These are phyloP conservation scores for Aspergillus sp. DNA, from an alignment of 2,329 filamentous ascomycete genomes.

Conservation along the genomic window DNA sequence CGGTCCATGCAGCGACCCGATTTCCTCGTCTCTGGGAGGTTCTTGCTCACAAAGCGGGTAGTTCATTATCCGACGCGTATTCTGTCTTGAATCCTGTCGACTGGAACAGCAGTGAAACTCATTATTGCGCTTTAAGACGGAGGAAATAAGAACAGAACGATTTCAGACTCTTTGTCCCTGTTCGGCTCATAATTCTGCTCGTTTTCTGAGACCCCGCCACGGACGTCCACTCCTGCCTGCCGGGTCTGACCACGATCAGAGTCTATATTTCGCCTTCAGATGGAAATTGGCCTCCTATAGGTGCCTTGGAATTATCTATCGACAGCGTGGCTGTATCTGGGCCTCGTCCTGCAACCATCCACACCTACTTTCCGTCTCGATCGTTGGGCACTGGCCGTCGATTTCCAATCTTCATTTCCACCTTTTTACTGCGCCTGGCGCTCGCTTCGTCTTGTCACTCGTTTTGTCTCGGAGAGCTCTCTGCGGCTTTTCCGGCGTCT, in stretches of 20 bases:
- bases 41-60: slow-evolving; percentile 45
- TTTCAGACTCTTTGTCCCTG: slow-evolving; percentile 29
- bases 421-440: slow-evolving; percentile 38
- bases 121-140: slow-evolving; percentile 20
- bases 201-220: slow-evolving; percentile 23
- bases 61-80: slow-evolving; percentile 39
- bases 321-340: slow-evolving; percentile 30
- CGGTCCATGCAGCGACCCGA: slow-evolving; percentile 39
- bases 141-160: slow-evolving; percentile 28
- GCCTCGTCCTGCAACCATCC: slow-evolving; percentile 37
- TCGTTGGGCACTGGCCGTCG: slow-evolving; percentile 37
- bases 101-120: slow-evolving; percentile 10
- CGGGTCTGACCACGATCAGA: slow-evolving; percentile 16
- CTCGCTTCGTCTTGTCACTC: slow-evolving; percentile 45
- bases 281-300: slow-evolving; percentile 27
- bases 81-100: slow-evolving; percentile 33
- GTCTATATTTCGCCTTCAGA: slow-evolving; percentile 19
- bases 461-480: slow-evolving; percentile 49
- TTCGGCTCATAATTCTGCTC: slow-evolving; percentile 18
- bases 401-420: slow-evolving; percentile 39
- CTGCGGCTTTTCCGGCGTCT: slow-evolving; percentile 40
- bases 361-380: slow-evolving; percentile 33
- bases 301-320: slow-evolving; percentile 24
- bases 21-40: slow-evolving; percentile 26
- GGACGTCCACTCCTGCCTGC: slow-evolving; percentile 22